These are phyloP conservation scores for Globisporangium lucens DNA, from an alignment of 352 stramenopile species.

Conservation along the genomic window DNA sequence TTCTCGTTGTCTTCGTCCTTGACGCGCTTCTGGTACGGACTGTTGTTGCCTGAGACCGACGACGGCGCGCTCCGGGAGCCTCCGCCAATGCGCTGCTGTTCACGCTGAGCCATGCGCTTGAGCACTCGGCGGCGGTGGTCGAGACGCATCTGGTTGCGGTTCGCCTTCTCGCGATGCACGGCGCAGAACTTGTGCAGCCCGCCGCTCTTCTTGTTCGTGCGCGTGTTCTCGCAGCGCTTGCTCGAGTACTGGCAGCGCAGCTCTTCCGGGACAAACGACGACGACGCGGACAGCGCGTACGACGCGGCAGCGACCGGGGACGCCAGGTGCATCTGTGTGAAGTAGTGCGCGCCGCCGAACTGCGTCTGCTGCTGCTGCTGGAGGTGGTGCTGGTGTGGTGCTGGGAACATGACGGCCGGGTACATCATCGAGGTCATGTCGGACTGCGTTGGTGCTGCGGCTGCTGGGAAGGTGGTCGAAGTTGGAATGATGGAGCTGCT, in stretches of 20 bases:
- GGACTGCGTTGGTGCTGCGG: neutral
- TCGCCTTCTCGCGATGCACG: constrained; percentile 53
- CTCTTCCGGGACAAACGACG: constrained; percentile 31
- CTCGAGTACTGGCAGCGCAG: constrained; percentile 52
- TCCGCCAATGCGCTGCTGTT: constrained; percentile 26
- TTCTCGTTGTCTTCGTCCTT: constrained; percentile 9
- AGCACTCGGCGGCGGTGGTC: constrained; percentile 52
- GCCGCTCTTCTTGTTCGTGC: constrained; percentile 43
- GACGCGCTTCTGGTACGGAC: constrained; percentile 10
- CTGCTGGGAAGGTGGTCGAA: neutral
- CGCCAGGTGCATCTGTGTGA: neutral
- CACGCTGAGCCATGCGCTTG: constrained; percentile 49
- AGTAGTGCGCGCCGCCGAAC: neutral
- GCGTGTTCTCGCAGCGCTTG: constrained; percentile 47
- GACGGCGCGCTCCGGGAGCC: constrained; percentile 13
- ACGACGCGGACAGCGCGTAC: neutral
- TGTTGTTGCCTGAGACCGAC: constrained; percentile 25
- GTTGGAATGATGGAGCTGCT: neutral
- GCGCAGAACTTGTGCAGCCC: constrained; percentile 58
- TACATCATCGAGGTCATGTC: constrained; percentile 19
- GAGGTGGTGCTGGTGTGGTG: neutral
- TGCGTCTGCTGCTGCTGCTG: constrained; percentile 8
- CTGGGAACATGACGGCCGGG: constrained; percentile 10
- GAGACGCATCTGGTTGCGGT: constrained; percentile 71
- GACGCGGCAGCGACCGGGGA: neutral